phyloP scores from a whole-genome alignment of 2,329 filamentous ascomycete species.

The Verticillium klebahnii region DNA sequence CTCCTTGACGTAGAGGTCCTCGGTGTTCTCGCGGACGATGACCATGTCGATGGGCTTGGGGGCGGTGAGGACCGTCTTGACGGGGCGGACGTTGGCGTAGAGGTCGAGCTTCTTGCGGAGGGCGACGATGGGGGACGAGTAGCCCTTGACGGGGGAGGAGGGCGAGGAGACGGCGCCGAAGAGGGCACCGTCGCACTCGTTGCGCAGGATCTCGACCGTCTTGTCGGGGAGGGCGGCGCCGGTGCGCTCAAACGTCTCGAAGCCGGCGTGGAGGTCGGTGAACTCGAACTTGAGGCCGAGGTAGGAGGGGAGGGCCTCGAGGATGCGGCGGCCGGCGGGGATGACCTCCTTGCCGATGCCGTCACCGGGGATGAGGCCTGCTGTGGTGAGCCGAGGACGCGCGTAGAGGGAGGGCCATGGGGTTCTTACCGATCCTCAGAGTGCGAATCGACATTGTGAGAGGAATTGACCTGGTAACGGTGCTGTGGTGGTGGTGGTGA shows the following conservation, averaged over 20 bases:
- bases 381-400: not conserved
- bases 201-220: conserved; percentile 83
- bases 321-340: conserved; percentile 82
- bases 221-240: conserved; percentile 84
- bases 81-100: conserved; percentile 95
- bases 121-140: conserved; percentile 94
- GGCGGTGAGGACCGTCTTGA: conserved; percentile 65
- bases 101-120: conserved; percentile 92
- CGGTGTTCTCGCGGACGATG: conserved; percentile 97
- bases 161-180: conserved; percentile 96
- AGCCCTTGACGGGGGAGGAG: conserved; percentile 83
- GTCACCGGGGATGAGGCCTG: conserved; percentile 94
- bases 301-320: conserved; percentile 91
- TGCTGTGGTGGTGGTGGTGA: not conserved
- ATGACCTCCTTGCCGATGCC: conserved; percentile 99
- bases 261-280: conserved; percentile 87
- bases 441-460: conserved; percentile 35
- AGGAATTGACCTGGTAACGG: conserved; percentile 7
- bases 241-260: conserved; percentile 86
- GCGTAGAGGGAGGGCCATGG: not conserved
- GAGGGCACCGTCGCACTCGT: conserved; percentile 90
- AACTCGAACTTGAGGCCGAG: conserved; percentile 92
- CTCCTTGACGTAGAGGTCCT: conserved; percentile 97
- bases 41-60: conserved; percentile 84
- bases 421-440: conserved; percentile 33